Evolutionary conservation across 176 grass and related monocot genomes (phyloP).

Genomic region (Triticum monococcum): DNA sequence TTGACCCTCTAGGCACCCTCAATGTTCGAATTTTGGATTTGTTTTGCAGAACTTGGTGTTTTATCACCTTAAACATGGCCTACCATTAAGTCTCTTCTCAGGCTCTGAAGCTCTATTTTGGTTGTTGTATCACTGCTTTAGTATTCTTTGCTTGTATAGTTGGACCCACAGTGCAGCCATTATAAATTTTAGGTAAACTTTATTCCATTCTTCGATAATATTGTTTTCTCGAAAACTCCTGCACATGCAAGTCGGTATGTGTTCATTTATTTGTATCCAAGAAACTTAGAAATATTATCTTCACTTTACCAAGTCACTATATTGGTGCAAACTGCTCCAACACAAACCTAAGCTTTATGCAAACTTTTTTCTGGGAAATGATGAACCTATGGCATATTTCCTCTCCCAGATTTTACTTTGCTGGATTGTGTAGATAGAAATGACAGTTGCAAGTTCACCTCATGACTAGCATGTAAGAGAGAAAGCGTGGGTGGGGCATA

Average conservation of each 20-base stretch:
- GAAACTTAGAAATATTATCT: neutral
- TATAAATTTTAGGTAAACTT: neutral
- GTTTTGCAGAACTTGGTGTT: neutral
- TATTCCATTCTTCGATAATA: neutral
- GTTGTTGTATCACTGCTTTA: neutral
- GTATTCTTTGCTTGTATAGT: neutral
- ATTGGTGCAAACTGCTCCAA: neutral
- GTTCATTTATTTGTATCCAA: neutral
- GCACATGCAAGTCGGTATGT: neutral
- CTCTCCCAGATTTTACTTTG: neutral
- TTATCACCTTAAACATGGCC: neutral
- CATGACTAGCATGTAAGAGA: neutral
- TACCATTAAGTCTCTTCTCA: neutral
- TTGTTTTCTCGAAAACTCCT: neutral
- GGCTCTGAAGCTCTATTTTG: neutral
- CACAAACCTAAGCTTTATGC: neutral
- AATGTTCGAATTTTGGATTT: neutral
- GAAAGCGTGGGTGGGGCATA: neutral
- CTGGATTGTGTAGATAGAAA: neutral
- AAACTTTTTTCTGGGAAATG: conserved; percentile 3
- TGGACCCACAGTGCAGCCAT: neutral
- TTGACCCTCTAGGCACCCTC: neutral
- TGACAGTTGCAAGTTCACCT: neutral
- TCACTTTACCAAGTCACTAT: neutral
- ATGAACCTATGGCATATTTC: neutral